Conservation (phyloP, 208 protist genomes). For the Leptomonas seymouri region DNA sequence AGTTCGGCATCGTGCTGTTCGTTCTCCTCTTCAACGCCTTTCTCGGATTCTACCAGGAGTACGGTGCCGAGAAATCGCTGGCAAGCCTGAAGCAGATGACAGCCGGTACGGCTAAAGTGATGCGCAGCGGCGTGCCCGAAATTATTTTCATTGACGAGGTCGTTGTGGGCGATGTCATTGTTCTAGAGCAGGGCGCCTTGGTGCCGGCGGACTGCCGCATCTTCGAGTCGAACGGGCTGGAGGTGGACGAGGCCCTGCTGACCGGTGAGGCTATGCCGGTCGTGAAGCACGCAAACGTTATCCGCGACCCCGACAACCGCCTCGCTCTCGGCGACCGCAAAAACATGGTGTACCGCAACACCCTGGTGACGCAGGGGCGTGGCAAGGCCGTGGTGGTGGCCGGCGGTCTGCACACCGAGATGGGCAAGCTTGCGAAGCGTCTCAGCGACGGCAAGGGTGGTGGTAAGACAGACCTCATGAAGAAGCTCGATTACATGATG, state of each 20-base stretch:
- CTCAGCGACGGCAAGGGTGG: constrained; percentile 45
- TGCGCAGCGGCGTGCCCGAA: constrained; percentile 88
- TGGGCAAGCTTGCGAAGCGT: constrained; percentile 86
- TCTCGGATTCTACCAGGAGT: constrained; percentile 92
- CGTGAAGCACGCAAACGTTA: constrained; percentile 80
- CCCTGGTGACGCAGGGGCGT: constrained; percentile 83
- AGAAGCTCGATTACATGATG: constrained; percentile 89
- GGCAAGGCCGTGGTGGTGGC: constrained; percentile 79
- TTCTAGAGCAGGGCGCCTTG: constrained; percentile 90
- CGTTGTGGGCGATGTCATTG: constrained; percentile 96
- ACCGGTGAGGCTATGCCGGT: constrained; percentile 94
- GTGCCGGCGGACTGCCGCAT: constrained; percentile 96
- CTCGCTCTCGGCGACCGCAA: constrained; percentile 88
- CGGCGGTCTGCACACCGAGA: constrained; percentile 82
- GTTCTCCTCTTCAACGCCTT: constrained; percentile 88
- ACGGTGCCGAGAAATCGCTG: constrained; percentile 83
- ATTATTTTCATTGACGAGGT: constrained; percentile 95
- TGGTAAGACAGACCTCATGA: constrained; percentile 80
- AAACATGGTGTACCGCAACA: constrained; percentile 92
- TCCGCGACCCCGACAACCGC: constrained; percentile 70
- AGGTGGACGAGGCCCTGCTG: constrained; percentile 93
- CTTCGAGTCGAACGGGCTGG: constrained; percentile 82
- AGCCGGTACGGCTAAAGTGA: constrained; percentile 83
- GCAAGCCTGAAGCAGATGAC: constrained; percentile 89
- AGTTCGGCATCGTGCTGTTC: constrained; percentile 85